These are phyloP conservation scores for Priceomyces castillae DNA, from an alignment of 805 yeast genomes.

Conservation along the genomic window DNA sequence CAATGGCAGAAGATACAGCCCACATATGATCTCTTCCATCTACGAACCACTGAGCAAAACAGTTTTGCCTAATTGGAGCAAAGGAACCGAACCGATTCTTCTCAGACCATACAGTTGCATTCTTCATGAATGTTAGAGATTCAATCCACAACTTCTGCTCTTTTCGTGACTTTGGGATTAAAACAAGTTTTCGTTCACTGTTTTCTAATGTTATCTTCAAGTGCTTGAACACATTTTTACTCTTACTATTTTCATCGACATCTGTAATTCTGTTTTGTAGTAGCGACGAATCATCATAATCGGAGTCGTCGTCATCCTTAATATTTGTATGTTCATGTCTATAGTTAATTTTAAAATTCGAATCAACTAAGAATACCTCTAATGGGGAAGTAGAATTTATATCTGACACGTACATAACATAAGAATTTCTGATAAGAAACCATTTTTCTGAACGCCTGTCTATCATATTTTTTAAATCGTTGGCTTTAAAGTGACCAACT, in stretches of 20 bases:
- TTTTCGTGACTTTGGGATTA: constrained; percentile 64
- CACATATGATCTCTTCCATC: constrained; percentile 96
- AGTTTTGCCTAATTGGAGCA: constrained; percentile 85
- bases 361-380: constrained; percentile 89
- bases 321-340: constrained; percentile 34
- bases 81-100: constrained; percentile 79
- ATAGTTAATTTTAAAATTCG: constrained; percentile 57
- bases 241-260: constrained; percentile 19
- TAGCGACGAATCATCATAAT: constrained; percentile 42
- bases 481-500: constrained; percentile 79
- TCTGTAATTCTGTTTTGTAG: constrained; percentile 23
- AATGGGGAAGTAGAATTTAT: constrained; percentile 82
- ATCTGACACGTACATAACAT: constrained; percentile 80
- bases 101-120: constrained; percentile 68
- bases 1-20: constrained; percentile 90
- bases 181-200: constrained; percentile 71
- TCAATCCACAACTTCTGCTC: constrained; percentile 72
- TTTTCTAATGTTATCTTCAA: constrained; percentile 58
- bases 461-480: constrained; percentile 83
- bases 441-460: constrained; percentile 89
- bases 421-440: constrained; percentile 84
- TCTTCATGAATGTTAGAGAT: constrained; percentile 67
- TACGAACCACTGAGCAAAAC: constrained; percentile 94
- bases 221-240: constrained; percentile 52
- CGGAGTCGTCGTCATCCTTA: constrained; percentile 40